Base-by-base conservation (phyloP, 2,329 filamentous ascomycete species). In the Talaromyces piceae region DNA sequence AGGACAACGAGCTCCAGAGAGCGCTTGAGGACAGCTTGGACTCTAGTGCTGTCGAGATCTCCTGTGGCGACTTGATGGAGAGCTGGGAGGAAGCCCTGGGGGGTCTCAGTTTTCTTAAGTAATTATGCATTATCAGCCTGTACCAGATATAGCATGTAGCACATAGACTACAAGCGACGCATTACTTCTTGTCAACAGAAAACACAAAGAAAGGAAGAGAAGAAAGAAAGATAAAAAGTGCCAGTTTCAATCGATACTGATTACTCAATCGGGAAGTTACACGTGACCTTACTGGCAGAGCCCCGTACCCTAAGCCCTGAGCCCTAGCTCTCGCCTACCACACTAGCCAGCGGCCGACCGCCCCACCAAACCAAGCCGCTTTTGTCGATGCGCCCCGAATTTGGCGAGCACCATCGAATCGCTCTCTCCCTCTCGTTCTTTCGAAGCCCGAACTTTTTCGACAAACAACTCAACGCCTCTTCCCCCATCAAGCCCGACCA, bases 21-120 rank as follows among this genome's bases (percentile, higher is more conserved):
- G 61, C 66, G 47, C 51, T 74, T 23, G 67, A 69, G 28, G 59
- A 64, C 20, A 59, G 66, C 26, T 55, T 72, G 31, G 70, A 70
- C 49, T 61, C 62, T 45, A 63, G 68, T 8, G 63, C 61, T 3
- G 54, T 74, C 52, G 72, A 74, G 57, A 50, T 72, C 18, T 69
- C 72, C 57, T 72, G 68, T 53, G 71, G 68, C n/a, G 61, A 63
- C 27, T 58, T 75, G 56, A 73, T 69, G 63, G 72, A 74, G 53
- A 74, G 73, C 56, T 75, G 72, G 73, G 71, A 73, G 45, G 71
- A 73, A 49, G 70, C 64, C 5, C 61, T 75, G 22, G 65, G 70
- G 48, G 71, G 71, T 3, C 58, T 74, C 31, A 50, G 73, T 52
- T 49, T 50, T 12, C 59, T 53, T 48, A 51, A 67, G 41, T 69